Evolutionary conservation across 768 basidiomycete genomes (phyloP).

Genomic region (Russula emetica): DNA sequence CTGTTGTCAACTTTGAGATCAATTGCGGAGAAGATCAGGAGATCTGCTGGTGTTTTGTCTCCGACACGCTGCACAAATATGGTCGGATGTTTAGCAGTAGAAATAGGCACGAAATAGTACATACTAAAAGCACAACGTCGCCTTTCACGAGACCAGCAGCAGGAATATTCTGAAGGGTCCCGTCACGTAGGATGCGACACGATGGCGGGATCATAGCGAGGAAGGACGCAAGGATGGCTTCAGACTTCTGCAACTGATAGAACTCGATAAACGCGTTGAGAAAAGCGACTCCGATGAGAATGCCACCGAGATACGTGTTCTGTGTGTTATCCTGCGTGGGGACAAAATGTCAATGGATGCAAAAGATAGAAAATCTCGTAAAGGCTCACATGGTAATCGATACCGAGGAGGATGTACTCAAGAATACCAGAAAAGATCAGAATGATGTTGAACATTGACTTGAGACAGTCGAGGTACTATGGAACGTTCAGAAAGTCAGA

Average conservation of each 20-base stretch:
- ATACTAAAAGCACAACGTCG: constrained; percentile 58
- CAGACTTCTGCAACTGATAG: constrained; percentile 67
- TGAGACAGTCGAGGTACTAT: constrained; percentile 60
- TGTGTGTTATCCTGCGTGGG: constrained; percentile 48
- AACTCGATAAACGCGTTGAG: constrained; percentile 69
- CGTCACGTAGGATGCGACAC: constrained; percentile 59
- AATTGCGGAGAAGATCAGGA: constrained; percentile 53
- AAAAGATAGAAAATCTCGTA: neutral
- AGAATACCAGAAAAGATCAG: constrained; percentile 62
- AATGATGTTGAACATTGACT: constrained; percentile 61
- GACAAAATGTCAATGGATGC: constrained; percentile 15
- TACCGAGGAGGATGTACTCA: constrained; percentile 60
- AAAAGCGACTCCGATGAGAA: constrained; percentile 63
- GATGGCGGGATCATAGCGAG: constrained; percentile 70
- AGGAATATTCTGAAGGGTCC: constrained; percentile 50
- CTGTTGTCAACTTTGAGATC: constrained; percentile 71
- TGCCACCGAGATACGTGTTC: constrained; percentile 67
- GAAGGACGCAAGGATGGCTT: constrained; percentile 67
- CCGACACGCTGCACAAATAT: constrained; percentile 47
- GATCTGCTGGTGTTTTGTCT: constrained; percentile 68
- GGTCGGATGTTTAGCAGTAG: neutral
- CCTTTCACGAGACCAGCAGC: constrained; percentile 63
- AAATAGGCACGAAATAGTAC: constrained; percentile 24
- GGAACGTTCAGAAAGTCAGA: constrained; percentile 5
- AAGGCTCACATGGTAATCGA: constrained; percentile 50